Base-by-base conservation (phyloP, 2,329 filamentous ascomycete genomes). In the Colletotrichum sp. region DNA sequence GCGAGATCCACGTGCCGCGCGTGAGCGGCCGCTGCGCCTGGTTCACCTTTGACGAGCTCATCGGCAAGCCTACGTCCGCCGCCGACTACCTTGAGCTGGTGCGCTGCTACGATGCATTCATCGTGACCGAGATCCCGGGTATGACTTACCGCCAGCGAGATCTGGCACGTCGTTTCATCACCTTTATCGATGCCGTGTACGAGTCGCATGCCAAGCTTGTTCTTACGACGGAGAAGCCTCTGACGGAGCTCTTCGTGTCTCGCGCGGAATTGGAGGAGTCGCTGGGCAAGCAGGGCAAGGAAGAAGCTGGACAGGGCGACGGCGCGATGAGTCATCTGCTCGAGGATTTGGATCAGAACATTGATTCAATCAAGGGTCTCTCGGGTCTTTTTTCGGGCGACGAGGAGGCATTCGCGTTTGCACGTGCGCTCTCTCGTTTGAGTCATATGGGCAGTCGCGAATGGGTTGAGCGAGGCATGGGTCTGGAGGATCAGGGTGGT, bases 331-430 rank as follows among this genome's bases (percentile, higher is more conserved):
- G 94, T 75, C 92, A 92, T 81, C 90, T 98, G 81, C 95, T 98
- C 91, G 95, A 98, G 80, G 95, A 98, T 82, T 86, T 98, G 63
- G 95, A 95, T 52, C 91, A 96, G 86, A 96, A 94, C 80, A 96
- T 97, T 87, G 90, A 93, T 66, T 93, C 95, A 85, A 88, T 99
- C 80, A 98, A 98, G 87, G 93, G 93, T 79, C 32, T 76, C 7
- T 95, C 93, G 57, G 95, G 91, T 79, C 91, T 99, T 52, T 99
- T 99, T 84, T 95, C 94, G 2, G 97, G 97, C 55, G 97, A 98
- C 75, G 97, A 99, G 87, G 97, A 99, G 86, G 92, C 95, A 0
- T 99, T 99, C 87, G 97, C 97, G 0, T 99, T 99, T 88, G 96
- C 96, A 28, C 89, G 97, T 70, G 97, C 97, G 2, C 84, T 99